Percentiles rank a stretch among this genome's conserved stretches.
Conservation (phyloP, 441 rosid genomes). For the Brassica balearica region DNA sequence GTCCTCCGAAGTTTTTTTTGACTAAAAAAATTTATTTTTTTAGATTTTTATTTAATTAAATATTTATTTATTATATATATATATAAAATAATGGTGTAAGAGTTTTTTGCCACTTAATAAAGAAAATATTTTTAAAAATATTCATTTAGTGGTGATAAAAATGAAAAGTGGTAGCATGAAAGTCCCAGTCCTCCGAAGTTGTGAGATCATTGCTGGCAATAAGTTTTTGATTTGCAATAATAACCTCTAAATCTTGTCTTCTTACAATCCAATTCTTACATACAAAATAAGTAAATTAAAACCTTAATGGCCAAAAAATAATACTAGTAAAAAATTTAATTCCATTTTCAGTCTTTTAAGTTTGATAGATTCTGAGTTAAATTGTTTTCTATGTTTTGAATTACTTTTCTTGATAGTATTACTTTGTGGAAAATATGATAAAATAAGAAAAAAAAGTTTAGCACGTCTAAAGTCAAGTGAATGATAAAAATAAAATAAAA, state of each 20-base stretch:
- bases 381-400: not conserved
- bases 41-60: no score
- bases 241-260: constrained; percentile 16
- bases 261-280: constrained; percentile 13
- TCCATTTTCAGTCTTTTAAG: not conserved
- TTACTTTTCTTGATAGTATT: not conserved
- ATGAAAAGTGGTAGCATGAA: no score
- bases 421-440: constrained; percentile 10
- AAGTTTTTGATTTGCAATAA: constrained; percentile 24
- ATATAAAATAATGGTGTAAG: no score
- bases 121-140: no score
- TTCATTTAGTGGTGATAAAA: no score
- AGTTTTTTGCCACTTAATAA: no score
- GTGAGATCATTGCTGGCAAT: constrained; percentile 12
- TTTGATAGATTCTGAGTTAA: not conserved
- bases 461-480: constrained; percentile 19
- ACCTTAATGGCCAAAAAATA: not conserved
- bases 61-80: no score
- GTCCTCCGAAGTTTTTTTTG: no score
- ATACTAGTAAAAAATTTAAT: not conserved
- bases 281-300: not conserved
- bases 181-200: constrained; percentile 24
- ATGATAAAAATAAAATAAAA: not conserved
- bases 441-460: constrained; percentile 9
- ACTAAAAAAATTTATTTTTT: no score